A percentile compares a stretch with the other conserved stretches of the same genome.
Conservation (phyloP, 164 flowering plant genomes). For the Tinospora cordifolia region DNA sequence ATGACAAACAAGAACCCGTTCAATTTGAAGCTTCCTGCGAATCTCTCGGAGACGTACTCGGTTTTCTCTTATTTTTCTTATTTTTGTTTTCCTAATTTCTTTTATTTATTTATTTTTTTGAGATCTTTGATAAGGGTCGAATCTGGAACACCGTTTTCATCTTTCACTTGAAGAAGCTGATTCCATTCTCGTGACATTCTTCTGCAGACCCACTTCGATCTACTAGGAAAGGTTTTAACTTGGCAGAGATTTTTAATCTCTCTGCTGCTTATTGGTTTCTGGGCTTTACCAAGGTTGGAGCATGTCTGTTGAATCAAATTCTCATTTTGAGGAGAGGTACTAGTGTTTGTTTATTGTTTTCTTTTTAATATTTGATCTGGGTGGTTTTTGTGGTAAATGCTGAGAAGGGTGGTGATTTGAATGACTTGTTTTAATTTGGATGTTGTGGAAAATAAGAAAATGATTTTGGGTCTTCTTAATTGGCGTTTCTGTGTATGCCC, state of each 20-base stretch:
- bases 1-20: neutral
- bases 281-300: slow-evolving; percentile 2
- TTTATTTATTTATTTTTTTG: neutral
- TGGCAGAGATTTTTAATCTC: neutral
- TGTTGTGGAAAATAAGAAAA: neutral
- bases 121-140: neutral
- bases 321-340: slow-evolving; percentile 6
- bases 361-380: neutral
- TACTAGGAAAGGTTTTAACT: neutral
- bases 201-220: neutral
- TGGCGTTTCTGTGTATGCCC: neutral
- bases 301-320: slow-evolving; percentile 8
- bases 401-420: neutral
- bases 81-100: neutral
- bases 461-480: neutral
- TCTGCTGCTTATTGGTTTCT: neutral
- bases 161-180: neutral
- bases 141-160: neutral
- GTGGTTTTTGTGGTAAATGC: neutral
- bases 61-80: neutral
- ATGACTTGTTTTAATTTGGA: neutral
- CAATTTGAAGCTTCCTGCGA: neutral
- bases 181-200: neutral
- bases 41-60: neutral
- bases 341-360: neutral